phyloP scores from a whole-genome alignment of 345 rosid genomes.

The Gossypium mustelinum region DNA sequence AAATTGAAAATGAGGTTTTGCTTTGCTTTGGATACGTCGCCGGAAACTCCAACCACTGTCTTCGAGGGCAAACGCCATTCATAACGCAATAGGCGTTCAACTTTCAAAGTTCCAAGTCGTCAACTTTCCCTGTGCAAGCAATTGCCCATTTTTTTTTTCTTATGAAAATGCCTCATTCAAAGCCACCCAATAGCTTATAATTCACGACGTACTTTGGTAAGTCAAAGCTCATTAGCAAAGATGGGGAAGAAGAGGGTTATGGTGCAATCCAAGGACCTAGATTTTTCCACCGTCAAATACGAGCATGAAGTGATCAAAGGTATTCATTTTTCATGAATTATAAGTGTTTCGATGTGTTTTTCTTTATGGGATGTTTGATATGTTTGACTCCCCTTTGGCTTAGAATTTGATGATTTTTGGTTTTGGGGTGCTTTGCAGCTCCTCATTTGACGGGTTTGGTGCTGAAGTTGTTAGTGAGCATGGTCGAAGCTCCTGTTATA shows the following conservation, averaged over 20 bases:
- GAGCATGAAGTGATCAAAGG: slow-evolving; percentile 52
- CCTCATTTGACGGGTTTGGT: slow-evolving; percentile 67
- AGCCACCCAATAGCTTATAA: too few relatives aligned
- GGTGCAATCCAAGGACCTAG: slow-evolving; percentile 51
- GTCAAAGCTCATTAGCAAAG: slow-evolving; percentile 5
- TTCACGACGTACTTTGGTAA: not conserved
- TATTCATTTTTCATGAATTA: slow-evolving; percentile 9
- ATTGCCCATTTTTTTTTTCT: too few relatives aligned
- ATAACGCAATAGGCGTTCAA: too few relatives aligned
- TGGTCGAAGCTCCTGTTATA: slow-evolving; percentile 57
- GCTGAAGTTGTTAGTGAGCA: slow-evolving; percentile 53
- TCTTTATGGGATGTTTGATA: not conserved
- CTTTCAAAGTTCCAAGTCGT: too few relatives aligned
- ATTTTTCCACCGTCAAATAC: slow-evolving; percentile 51
- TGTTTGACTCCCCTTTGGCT: not conserved
- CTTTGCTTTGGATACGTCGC: too few relatives aligned
- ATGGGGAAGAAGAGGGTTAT: slow-evolving; percentile 61
- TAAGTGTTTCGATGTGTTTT: not conserved
- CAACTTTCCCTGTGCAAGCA: too few relatives aligned
- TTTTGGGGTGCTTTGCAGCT: slow-evolving; percentile 35
- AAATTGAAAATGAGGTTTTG: too few relatives aligned
- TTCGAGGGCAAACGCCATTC: too few relatives aligned
- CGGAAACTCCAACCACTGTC: too few relatives aligned
- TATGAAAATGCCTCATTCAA: too few relatives aligned
- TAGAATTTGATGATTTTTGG: slow-evolving; percentile 12